These are phyloP conservation scores for Ogataea ramenticola DNA, from an alignment of 805 yeast species.

Conservation along the genomic window DNA sequence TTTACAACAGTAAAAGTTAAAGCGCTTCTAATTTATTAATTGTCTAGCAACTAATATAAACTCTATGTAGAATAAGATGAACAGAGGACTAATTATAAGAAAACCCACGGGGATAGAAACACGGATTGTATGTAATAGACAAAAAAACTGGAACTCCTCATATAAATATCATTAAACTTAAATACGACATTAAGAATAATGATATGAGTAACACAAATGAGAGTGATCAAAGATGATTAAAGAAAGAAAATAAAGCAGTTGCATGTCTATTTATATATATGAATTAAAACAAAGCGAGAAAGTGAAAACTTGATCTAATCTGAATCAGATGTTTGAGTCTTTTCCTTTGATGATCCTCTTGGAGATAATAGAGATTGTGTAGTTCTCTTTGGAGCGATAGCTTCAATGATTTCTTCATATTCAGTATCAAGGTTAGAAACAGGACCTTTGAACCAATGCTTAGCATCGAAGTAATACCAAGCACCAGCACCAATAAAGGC, in stretches of 20 bases:
- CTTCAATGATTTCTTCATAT: constrained; percentile 14
- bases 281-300: too few species aligned
- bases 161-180: too few species aligned
- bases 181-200: too few species aligned
- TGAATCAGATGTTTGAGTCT: background rate
- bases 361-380: background rate
- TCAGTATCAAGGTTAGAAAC: constrained; percentile 36
- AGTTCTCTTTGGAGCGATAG: constrained; percentile 6
- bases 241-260: background rate
- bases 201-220: background rate
- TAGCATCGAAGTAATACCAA: constrained; percentile 44
- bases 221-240: background rate
- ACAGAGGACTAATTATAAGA: background rate
- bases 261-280: too few species aligned
- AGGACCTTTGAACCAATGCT: constrained; percentile 51
- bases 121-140: background rate
- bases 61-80: too few species aligned
- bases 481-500: constrained; percentile 28
- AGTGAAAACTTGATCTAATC: background rate
- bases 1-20: too few species aligned
- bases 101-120: too few species aligned
- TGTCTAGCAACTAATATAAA: background rate
- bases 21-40: too few species aligned
- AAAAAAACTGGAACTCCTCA: too few species aligned
- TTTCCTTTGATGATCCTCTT: background rate